Percentiles rank a stretch among this genome's conserved stretches.
Conservation (phyloP, 2,329 filamentous ascomycete species). For the Colletotrichum chlorophyti region DNA sequence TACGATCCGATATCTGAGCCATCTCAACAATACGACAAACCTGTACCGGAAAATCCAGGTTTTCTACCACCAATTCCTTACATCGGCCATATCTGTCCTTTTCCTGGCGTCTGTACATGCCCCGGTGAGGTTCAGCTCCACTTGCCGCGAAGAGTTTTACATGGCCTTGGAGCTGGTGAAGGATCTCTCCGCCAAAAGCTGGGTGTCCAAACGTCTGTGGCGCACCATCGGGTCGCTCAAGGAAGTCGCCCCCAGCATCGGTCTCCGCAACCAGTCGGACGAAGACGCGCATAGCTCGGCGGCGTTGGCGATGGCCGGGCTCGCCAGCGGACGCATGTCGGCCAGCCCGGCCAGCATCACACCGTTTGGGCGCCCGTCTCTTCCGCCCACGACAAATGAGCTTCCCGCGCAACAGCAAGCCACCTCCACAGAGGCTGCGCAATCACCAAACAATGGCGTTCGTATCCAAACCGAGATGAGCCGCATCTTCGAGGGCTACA, state of each 20-base stretch:
- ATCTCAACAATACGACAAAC: constrained; percentile 74
- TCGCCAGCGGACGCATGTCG: constrained; percentile 49
- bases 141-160: constrained; percentile 79
- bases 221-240: constrained; percentile 74
- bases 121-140: constrained; percentile 71
- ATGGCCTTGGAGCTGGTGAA: constrained; percentile 78
- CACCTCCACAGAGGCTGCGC: constrained; percentile 8
- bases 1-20: constrained; percentile 74
- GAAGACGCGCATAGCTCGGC: constrained; percentile 59
- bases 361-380: constrained; percentile 37
- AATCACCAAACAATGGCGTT: constrained; percentile 47
- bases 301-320: constrained; percentile 61
- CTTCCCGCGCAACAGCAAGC: constrained; percentile 19
- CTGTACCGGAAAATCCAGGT: constrained; percentile 76
- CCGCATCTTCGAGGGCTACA: constrained; percentile 49
- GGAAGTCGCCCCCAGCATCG: constrained; percentile 74
- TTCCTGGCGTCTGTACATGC: constrained; percentile 81
- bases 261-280: constrained; percentile 55
- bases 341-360: constrained; percentile 26
- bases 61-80: constrained; percentile 82
- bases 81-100: constrained; percentile 75
- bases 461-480: constrained; percentile 62
- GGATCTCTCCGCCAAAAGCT: constrained; percentile 73
- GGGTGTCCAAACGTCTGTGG: constrained; percentile 77
- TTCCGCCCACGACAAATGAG: constrained; percentile 32